A percentile compares a stretch with the other conserved stretches of the same genome.
Evolutionary conservation across 2,329 filamentous ascomycete genomes (phyloP).

Genomic region (Ciborinia camelliae): DNA sequence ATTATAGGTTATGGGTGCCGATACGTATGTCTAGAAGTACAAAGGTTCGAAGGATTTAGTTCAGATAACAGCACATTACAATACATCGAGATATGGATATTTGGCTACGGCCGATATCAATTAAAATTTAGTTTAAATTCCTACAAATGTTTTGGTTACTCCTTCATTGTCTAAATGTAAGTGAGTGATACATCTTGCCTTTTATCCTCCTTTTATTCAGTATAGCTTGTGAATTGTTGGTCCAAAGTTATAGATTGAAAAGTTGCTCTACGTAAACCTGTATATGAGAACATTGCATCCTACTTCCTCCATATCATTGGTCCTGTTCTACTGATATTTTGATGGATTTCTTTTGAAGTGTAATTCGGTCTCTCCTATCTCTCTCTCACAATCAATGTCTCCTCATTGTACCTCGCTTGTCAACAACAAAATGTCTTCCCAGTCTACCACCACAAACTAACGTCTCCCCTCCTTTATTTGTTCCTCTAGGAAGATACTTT

Average conservation of each 20-base stretch:
- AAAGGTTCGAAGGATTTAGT: constrained; percentile 4
- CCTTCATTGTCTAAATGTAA: background rate
- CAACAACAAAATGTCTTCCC: too few species aligned
- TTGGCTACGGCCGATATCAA: background rate
- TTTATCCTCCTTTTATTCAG: background rate
- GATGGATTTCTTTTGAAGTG: background rate
- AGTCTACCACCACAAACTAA: too few species aligned
- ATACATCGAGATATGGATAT: background rate
- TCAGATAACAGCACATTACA: constrained; percentile 1
- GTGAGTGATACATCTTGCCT: background rate
- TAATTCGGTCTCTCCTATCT: too few species aligned
- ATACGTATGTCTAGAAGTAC: background rate
- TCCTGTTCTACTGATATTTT: background rate
- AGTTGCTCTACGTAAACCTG: background rate
- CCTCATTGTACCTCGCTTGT: too few species aligned
- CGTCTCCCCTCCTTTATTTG: too few species aligned
- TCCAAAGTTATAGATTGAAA: background rate
- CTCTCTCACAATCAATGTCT: too few species aligned
- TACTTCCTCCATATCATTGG: background rate
- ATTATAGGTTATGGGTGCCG: background rate
- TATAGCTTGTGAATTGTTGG: background rate
- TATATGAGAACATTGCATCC: too few species aligned
- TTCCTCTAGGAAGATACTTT: too few species aligned
- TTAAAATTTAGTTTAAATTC: background rate
- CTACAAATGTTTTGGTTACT: background rate